phyloP scores from a whole-genome alignment of 2,329 filamentous ascomycete species.

The Chrysosporium queenslandicum region DNA sequence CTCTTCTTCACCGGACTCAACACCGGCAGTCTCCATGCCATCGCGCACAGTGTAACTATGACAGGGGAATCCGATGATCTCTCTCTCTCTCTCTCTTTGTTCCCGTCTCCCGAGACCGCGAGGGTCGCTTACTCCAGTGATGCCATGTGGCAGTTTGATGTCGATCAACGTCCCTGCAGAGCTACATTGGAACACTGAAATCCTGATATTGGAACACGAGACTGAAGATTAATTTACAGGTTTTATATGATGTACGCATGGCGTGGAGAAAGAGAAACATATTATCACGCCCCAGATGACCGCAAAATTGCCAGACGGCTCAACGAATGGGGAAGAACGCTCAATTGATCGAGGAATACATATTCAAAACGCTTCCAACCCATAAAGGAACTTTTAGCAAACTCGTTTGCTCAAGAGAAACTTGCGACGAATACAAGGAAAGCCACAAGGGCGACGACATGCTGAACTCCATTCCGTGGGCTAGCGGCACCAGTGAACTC shows the following conservation, averaged over 20 bases:
- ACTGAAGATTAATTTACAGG: neutral
- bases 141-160: neutral
- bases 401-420: neutral
- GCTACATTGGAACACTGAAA: neutral
- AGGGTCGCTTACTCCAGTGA: neutral
- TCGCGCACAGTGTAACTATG: neutral
- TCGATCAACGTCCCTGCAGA: neutral
- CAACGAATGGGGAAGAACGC: neutral
- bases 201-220: neutral
- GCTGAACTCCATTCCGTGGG: slow-evolving; percentile 8
- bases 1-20: neutral
- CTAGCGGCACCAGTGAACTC: slow-evolving; percentile 13
- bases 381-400: neutral
- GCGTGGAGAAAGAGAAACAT: neutral
- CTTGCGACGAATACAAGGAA: slow-evolving; percentile 11
- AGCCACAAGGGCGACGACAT: slow-evolving; percentile 12
- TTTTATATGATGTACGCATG: neutral
- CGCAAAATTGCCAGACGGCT: no score
- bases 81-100: neutral
- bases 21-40: neutral
- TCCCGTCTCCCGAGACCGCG: no score
- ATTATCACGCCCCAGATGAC: no score
- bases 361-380: neutral
- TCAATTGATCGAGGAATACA: neutral
- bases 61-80: neutral